Conservation (phyloP, 2,329 filamentous ascomycete species). For the Dissoconium aciculare region DNA sequence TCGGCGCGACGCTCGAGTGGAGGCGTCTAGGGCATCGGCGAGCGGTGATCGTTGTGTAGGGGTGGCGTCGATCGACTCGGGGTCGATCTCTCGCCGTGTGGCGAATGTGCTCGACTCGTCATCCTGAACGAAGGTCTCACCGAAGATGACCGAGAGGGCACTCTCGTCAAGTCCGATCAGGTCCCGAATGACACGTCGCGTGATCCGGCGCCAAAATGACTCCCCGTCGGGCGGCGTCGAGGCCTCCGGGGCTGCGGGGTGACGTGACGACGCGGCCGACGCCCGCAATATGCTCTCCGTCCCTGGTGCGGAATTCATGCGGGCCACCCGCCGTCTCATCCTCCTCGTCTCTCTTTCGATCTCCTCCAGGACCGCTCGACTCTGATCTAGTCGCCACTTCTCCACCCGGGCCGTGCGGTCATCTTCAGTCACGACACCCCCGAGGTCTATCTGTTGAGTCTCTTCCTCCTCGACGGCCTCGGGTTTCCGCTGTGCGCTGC, state of each 20-base stretch:
- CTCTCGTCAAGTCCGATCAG: conserved; percentile 82
- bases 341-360: conserved; percentile 69
- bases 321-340: conserved; percentile 46
- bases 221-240: conserved; percentile 29
- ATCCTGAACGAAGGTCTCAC: conserved; percentile 51
- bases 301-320: conserved; percentile 31
- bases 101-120: conserved; percentile 73
- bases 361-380: conserved; percentile 67
- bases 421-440: conserved; percentile 19
- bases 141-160: conserved; percentile 71
- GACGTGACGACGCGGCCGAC: neutral
- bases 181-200: conserved; percentile 72
- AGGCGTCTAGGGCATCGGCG: conserved; percentile 10
- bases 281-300: conserved; percentile 1
- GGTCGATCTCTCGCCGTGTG: conserved; percentile 68
- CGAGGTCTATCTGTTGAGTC: conserved; percentile 37
- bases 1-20: conserved; percentile 20
- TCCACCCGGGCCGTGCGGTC: conserved; percentile 78
- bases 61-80: conserved; percentile 25
- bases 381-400: conserved; percentile 83
- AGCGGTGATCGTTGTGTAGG: conserved; percentile 22
- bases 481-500: conserved; percentile 43
- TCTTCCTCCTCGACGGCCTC: conserved; percentile 39
- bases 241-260: neutral
- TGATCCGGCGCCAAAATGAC: conserved; percentile 66